Percentiles rank a stretch among this genome's conserved stretches.
Evolutionary conservation across 2,329 filamentous ascomycete genomes (phyloP).

Genomic region (Epichloe hybrida): DNA sequence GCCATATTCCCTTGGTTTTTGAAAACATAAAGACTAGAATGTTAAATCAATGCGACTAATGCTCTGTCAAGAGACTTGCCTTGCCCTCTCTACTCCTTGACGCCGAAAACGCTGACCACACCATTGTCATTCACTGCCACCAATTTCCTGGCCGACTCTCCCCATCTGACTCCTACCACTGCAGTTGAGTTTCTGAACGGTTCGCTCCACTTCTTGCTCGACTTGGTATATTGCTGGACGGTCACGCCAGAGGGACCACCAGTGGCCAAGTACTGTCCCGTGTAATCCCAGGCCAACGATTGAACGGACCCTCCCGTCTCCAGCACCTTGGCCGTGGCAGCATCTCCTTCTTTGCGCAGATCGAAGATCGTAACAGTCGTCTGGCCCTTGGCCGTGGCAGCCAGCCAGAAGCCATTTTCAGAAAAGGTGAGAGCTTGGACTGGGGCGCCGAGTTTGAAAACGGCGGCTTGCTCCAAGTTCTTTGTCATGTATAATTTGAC

Average conservation of each 20-base stretch:
- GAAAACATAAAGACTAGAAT: background rate
- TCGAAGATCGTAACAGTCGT: constrained; percentile 79
- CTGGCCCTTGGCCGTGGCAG: constrained; percentile 64
- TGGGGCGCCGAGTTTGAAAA: constrained; percentile 55
- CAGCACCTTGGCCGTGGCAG: constrained; percentile 67
- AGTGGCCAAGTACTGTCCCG: constrained; percentile 79
- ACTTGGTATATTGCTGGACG: constrained; percentile 82
- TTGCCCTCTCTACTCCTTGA: constrained; percentile 27
- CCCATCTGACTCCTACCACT: constrained; percentile 66
- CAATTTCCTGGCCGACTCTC: constrained; percentile 57
- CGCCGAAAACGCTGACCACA: constrained; percentile 55
- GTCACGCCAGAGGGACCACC: constrained; percentile 68
- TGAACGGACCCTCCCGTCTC: constrained; percentile 71
- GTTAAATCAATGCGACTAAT: background rate
- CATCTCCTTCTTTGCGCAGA: constrained; percentile 78
- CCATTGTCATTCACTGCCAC: constrained; percentile 65
- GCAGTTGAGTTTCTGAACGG: constrained; percentile 63
- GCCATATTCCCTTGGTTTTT: background rate
- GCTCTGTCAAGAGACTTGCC: background rate
- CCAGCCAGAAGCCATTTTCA: constrained; percentile 95
- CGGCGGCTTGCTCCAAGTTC: constrained; percentile 61
- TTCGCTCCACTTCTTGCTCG: constrained; percentile 79
- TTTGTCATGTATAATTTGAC: constrained; percentile 86
- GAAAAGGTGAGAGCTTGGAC: constrained; percentile 74
- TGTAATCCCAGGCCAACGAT: constrained; percentile 81